These are phyloP conservation scores for Populus trichocarpa DNA, from an alignment of 441 rosid genomes.

Conservation along the genomic window DNA sequence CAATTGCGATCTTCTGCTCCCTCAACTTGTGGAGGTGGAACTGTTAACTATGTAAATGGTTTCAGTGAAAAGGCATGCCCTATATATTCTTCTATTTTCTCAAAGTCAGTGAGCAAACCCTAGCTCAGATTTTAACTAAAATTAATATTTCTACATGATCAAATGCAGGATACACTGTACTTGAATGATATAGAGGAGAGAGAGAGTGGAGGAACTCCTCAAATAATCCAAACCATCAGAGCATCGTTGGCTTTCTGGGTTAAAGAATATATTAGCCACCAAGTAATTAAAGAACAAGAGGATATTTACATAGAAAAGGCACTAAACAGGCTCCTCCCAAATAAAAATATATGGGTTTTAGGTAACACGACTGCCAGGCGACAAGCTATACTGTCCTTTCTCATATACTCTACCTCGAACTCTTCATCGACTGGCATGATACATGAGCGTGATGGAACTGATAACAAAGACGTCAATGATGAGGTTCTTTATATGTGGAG, in stretches of 20 bases:
- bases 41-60: constrained; percentile 54
- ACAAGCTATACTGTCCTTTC: constrained; percentile 50
- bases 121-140: neutral
- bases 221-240: constrained; percentile 49
- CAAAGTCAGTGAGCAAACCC: neutral
- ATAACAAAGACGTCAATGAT: neutral
- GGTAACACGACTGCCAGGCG: constrained; percentile 38
- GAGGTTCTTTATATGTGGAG: constrained; percentile 33
- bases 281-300: constrained; percentile 38
- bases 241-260: constrained; percentile 60
- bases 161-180: constrained; percentile 51
- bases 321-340: constrained; percentile 38
- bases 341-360: constrained; percentile 39
- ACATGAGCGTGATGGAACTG: neutral
- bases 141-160: neutral
- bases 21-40: constrained; percentile 68
- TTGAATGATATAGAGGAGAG: constrained; percentile 52
- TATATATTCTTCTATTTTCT: neutral
- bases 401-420: constrained; percentile 40
- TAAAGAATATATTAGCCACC: constrained; percentile 40
- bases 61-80: constrained; percentile 41
- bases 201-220: constrained; percentile 65
- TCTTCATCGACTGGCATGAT: neutral
- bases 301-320: constrained; percentile 36
- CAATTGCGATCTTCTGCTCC: constrained; percentile 45